Evolutionary conservation across 257 asterid species (phyloP).

Genomic region (Apocynum venetum): DNA sequence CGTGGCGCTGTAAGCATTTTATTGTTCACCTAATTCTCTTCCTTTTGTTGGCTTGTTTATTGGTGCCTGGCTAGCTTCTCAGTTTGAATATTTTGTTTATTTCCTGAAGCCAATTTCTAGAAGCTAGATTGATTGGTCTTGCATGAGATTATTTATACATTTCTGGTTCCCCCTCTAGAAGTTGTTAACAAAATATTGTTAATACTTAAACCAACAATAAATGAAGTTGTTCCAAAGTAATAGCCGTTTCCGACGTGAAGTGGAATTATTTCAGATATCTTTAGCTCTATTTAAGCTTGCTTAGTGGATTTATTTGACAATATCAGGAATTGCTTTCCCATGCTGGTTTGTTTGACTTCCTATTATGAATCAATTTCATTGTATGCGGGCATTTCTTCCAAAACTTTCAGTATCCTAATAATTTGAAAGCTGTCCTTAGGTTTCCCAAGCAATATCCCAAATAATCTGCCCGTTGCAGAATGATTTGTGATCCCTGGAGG

Average conservation of each 20-base stretch:
- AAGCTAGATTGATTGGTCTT: no score
- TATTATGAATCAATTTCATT: not conserved
- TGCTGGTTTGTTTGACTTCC: not conserved
- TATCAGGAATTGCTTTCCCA: not conserved
- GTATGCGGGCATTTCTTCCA: not conserved
- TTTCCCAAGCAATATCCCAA: not conserved
- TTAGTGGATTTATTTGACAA: not conserved
- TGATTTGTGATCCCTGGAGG: not conserved
- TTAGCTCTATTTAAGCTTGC: not conserved
- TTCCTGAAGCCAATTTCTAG: not conserved
- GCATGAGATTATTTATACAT: no score
- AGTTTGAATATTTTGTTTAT: not conserved
- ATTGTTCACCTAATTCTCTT: constrained; percentile 17
- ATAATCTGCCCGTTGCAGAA: not conserved
- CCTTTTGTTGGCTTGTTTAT: constrained; percentile 8
- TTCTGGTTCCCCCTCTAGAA: not conserved
- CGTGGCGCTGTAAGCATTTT: constrained; percentile 72
- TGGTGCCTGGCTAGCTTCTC: not conserved
- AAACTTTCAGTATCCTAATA: not conserved
- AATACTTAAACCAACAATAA: not conserved
- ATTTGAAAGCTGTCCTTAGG: not conserved
- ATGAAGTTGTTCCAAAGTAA: not conserved
- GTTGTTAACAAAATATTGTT: not conserved
- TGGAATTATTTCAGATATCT: not conserved
- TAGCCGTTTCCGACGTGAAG: not conserved